phyloP scores from a whole-genome alignment of 768 basidiomycete genomes.

The Hericium alpestre region DNA sequence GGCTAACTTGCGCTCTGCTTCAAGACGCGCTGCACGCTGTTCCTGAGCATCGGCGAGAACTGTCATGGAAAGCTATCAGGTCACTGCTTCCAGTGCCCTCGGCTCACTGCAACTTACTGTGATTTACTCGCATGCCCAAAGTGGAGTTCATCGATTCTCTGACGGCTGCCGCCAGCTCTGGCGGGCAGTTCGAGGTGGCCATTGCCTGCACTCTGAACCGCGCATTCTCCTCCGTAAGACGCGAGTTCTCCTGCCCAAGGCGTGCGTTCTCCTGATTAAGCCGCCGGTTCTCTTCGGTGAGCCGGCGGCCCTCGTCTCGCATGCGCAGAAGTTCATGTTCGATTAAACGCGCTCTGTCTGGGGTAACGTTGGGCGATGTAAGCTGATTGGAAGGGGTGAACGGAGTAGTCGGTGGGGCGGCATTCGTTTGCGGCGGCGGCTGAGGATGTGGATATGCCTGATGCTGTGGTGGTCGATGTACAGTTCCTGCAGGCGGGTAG shows the following conservation, averaged over 20 bases:
- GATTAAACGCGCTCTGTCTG: neutral
- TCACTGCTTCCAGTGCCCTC: no score
- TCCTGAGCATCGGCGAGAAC: slow-evolving; percentile 16
- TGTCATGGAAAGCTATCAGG: neutral
- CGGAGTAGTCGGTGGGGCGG: no score
- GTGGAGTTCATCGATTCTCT: slow-evolving; percentile 9
- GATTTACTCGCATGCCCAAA: slow-evolving; percentile 8
- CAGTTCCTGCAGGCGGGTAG: neutral
- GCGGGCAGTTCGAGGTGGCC: slow-evolving; percentile 3
- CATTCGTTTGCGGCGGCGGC: neutral
- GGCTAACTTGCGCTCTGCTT: slow-evolving; percentile 32
- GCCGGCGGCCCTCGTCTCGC: slow-evolving; percentile 10
- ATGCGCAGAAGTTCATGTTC: slow-evolving; percentile 7
- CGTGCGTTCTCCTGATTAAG: slow-evolving; percentile 11
- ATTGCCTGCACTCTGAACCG: neutral
- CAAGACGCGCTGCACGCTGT: slow-evolving; percentile 29
- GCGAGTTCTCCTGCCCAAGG: slow-evolving; percentile 9
- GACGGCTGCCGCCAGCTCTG: slow-evolving; percentile 9
- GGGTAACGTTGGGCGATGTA: no score
- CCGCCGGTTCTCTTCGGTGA: slow-evolving; percentile 12
- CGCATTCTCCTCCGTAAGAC: slow-evolving; percentile 3
- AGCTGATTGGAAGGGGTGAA: no score
- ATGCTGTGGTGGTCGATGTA: no score
- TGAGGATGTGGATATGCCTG: neutral
- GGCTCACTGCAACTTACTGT: slow-evolving; percentile 2